Percentiles rank a stretch among this genome's conserved stretches.
phyloP scores from a whole-genome alignment of 2,329 filamentous ascomycete species.

The Calonectria hongkongensis region DNA sequence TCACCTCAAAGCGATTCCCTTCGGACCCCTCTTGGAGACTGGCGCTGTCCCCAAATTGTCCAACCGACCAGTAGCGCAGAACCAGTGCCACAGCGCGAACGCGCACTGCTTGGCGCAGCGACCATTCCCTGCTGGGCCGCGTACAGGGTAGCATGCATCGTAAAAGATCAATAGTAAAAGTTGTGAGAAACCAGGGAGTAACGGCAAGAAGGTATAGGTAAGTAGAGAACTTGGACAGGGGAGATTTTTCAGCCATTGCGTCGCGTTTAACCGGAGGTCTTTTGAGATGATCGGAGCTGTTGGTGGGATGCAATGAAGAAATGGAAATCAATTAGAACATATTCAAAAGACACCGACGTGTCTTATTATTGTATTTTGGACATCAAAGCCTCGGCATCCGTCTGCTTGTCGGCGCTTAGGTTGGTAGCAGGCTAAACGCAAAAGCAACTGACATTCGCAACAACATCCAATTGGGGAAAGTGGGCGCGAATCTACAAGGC shows the following conservation, averaged over 20 bases:
- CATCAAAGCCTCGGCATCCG: too few species aligned
- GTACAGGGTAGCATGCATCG: conserved; percentile 42
- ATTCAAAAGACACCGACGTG: too few species aligned
- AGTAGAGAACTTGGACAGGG: neutral
- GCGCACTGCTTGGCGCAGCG: conserved; percentile 44
- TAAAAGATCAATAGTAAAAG: conserved; percentile 41
- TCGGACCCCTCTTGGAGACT: conserved; percentile 37
- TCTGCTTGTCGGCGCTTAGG: too few species aligned
- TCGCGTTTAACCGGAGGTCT: neutral
- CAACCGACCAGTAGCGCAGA: conserved; percentile 49
- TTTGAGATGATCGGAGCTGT: too few species aligned
- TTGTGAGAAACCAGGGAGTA: conserved; percentile 46
- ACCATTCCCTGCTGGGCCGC: conserved; percentile 39
- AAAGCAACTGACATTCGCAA: too few species aligned
- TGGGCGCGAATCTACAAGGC: neutral
- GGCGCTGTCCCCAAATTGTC: conserved; percentile 39
- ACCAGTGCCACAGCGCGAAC: conserved; percentile 45
- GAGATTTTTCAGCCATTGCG: conserved; percentile 26
- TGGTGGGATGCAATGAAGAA: too few species aligned
- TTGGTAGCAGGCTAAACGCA: too few species aligned
- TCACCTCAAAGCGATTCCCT: conserved; percentile 47
- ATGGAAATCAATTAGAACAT: too few species aligned
- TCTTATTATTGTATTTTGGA: too few species aligned
- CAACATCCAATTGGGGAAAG: too few species aligned
- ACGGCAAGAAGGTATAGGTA: conserved; percentile 27